Conservation (phyloP, 805 yeast genomes). For the Ogataea ramenticola region DNA sequence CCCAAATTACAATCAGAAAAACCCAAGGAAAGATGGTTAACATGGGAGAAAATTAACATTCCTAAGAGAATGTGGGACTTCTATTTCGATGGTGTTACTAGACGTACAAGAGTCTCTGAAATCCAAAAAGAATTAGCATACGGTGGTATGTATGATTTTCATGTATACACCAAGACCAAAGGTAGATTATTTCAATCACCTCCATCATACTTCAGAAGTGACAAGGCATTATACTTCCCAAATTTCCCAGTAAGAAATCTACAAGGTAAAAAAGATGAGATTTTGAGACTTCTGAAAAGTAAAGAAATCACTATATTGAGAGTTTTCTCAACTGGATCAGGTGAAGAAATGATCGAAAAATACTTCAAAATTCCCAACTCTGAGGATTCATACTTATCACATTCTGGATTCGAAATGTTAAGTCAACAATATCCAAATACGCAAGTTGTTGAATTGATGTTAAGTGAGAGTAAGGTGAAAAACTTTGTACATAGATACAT, state of each 20-base stretch:
- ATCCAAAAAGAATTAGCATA: conserved; percentile 58
- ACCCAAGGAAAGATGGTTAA: conserved; percentile 15
- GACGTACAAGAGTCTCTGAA: conserved; percentile 23
- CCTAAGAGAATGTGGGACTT: conserved; percentile 26
- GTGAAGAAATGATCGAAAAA: conserved; percentile 56
- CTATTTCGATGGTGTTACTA: conserved; percentile 29
- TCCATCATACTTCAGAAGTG: conserved; percentile 63
- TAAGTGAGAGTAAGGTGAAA: conserved; percentile 70
- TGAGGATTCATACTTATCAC: conserved; percentile 31
- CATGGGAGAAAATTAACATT: conserved; percentile 20
- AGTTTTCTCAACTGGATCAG: conserved; percentile 60
- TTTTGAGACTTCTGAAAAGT: conserved; percentile 34
- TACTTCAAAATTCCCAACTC: conserved; percentile 44
- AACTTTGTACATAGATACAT: conserved; percentile 54
- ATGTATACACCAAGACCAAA: conserved; percentile 59
- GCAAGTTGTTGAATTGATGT: conserved; percentile 70
- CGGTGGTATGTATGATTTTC: conserved; percentile 62
- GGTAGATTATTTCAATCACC: conserved; percentile 88
- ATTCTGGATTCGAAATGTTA: conserved; percentile 35
- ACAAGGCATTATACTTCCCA: conserved; percentile 75
- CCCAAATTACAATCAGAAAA: conserved; percentile 17
- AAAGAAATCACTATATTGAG: conserved; percentile 56
- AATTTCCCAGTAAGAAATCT: conserved; percentile 59
- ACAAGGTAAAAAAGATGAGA: conserved; percentile 23
- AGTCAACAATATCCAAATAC: conserved; percentile 37